These are phyloP conservation scores for Fonsecaea pedrosoi DNA, from an alignment of 2,329 filamentous ascomycete genomes.

Conservation along the genomic window DNA sequence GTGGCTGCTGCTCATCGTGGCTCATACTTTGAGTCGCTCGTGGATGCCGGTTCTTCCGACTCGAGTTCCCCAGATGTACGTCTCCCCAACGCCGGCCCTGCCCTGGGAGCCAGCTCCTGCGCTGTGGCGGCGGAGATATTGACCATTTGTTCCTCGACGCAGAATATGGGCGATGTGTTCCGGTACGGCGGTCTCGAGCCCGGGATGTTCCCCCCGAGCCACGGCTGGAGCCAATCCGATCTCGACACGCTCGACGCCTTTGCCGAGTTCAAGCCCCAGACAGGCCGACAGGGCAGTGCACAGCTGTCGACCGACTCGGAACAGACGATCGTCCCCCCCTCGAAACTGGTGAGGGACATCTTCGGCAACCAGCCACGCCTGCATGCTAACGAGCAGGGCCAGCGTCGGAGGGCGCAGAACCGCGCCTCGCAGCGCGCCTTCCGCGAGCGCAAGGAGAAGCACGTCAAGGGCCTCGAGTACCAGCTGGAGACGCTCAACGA, in stretches of 20 bases:
- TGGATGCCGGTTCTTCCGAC: conserved; percentile 14
- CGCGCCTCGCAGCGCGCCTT: conserved; percentile 89
- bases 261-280: not conserved
- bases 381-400: conserved; percentile 18
- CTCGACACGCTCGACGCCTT: conserved; percentile 5
- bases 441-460: conserved; percentile 90
- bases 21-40: conserved; percentile 15
- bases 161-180: conserved; percentile 14
- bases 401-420: conserved; percentile 96
- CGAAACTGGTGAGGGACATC: conserved; percentile 22
- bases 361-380: not conserved
- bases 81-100: not conserved
- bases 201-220: not conserved
- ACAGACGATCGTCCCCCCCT: conserved; percentile 8
- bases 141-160: not conserved
- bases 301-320: conserved; percentile 10
- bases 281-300: not conserved
- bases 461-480: conserved; percentile 80
- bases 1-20: not conserved
- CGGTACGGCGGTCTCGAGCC: conserved; percentile 5
- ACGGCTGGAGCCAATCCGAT: conserved; percentile 14
- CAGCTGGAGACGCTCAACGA: conserved; percentile 69
- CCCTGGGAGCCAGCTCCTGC: not conserved
- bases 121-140: not conserved
- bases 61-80: conserved; percentile 22